A percentile compares a stretch with the other conserved stretches of the same genome.
Conservation (phyloP, 2,329 filamentous ascomycete genomes). For the Aspergillus cejpii region DNA sequence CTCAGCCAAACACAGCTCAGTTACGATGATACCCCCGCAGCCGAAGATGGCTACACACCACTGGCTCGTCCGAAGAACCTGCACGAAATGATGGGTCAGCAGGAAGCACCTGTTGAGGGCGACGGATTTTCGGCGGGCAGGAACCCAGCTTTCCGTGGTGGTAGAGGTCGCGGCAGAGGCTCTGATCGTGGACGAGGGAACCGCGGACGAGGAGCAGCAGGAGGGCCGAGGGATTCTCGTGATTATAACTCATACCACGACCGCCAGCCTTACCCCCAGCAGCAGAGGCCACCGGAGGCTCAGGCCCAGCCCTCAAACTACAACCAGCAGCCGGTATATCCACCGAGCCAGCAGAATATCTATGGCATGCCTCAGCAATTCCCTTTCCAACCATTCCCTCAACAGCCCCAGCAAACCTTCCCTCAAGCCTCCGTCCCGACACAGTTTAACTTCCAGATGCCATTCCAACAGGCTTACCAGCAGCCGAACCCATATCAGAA, state of each 20-base stretch:
- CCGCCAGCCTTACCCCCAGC: constrained; percentile 24
- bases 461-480: constrained; percentile 34
- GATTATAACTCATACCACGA: constrained; percentile 23
- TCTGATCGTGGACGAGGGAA: constrained; percentile 33
- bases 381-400: constrained; percentile 20
- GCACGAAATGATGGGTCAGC: constrained; percentile 43
- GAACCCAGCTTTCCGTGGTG: constrained; percentile 39
- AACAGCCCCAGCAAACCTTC: constrained; percentile 16
- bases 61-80: constrained; percentile 62
- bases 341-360: constrained; percentile 17
- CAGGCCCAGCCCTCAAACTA: constrained; percentile 21
- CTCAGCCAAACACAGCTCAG: constrained; percentile 46
- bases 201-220: constrained; percentile 4
- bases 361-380: constrained; percentile 27
- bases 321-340: constrained; percentile 14
- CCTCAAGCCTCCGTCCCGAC: constrained; percentile 22
- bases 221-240: constrained; percentile 26
- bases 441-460: constrained; percentile 36
- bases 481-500: constrained; percentile 42
- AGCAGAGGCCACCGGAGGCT: constrained; percentile 9
- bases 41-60: constrained; percentile 57
- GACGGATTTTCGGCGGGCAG: constrained; percentile 22
- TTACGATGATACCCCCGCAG: constrained; percentile 56
- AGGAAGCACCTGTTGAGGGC: constrained; percentile 34
- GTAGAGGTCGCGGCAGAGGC: constrained; percentile 44